Conservation (phyloP, 164 flowering plant species). For the Vitis vinifera region ASM3070453v1 NC_081812.1:17211001-17211500, state of each 20-base stretch:
- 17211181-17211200: slow-evolving; percentile 58
- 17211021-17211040: slow-evolving; percentile 88
- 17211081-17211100: slow-evolving; percentile 79
- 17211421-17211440: slow-evolving; percentile 69
- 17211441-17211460: slow-evolving; percentile 54
- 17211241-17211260: slow-evolving; percentile 67
- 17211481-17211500: slow-evolving; percentile 61
- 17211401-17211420: slow-evolving; percentile 66
- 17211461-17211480: slow-evolving; percentile 68
- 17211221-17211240: slow-evolving; percentile 67
- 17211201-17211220: slow-evolving; percentile 51
- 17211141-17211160: slow-evolving; percentile 32
- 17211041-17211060: slow-evolving; percentile 82
- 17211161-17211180: slow-evolving; percentile 50
- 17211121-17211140: slow-evolving; percentile 40
- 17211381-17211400: slow-evolving; percentile 60
- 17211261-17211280: slow-evolving; percentile 66
- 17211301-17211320: slow-evolving; percentile 56
- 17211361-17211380: slow-evolving; percentile 52
- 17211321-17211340: slow-evolving; percentile 71
- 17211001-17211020: slow-evolving; percentile 86
- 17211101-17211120: slow-evolving; percentile 74
- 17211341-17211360: slow-evolving; percentile 82
- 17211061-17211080: slow-evolving; percentile 80
- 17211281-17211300: slow-evolving; percentile 54